Base-by-base conservation (phyloP, 305 asterid genomes). In the Ajuga reptans region DNA sequence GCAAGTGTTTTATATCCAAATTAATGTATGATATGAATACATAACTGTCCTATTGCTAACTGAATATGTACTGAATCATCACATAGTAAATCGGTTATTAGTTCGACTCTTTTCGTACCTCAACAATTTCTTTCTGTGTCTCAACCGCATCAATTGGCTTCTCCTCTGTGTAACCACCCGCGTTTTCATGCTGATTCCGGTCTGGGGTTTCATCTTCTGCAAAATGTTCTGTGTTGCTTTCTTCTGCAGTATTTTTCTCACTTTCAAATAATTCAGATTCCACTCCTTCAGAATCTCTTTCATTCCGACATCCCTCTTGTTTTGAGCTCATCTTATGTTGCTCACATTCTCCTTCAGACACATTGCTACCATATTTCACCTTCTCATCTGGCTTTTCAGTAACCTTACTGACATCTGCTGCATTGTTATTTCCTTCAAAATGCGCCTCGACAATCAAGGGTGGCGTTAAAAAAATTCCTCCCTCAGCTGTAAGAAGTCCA, bases 361-460 rank as follows among this genome's bases (percentile, higher is more conserved):
- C 6, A 37, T 64, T 78, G 4, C 75, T 5, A 8, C 29, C 61
- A 41, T 67, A 64, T 71, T 63, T 79, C 10, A 14, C 76, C 29
- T 53, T 39, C 55, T 75, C 73, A 52, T 55, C 63, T 45, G 61
- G 66, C 53, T 39, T 64, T 67, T 78, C 87, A 24, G 53, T 63
- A 47, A 55, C 67, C 54, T 58, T 29, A 68, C 27, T 45, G 64
- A 66, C 58, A 36, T 76, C 68, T 51, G 74, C 36, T 42, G 80
- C 42, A 72, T 43, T 69, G 46, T 24, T 57, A 34, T 65, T 72
- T 73, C 64, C 75, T 63, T 80, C 83, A 58, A 46, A 42, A 61
- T 72, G 65, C 77, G 45, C 83, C 67, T 83, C 70, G 49, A 53
- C 70, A 72, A 21, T 71, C 15, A 75, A 77, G 73, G 84, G 73